phyloP scores from a whole-genome alignment of 176 grass and related monocot genomes.

The Cocos nucifera region DNA sequence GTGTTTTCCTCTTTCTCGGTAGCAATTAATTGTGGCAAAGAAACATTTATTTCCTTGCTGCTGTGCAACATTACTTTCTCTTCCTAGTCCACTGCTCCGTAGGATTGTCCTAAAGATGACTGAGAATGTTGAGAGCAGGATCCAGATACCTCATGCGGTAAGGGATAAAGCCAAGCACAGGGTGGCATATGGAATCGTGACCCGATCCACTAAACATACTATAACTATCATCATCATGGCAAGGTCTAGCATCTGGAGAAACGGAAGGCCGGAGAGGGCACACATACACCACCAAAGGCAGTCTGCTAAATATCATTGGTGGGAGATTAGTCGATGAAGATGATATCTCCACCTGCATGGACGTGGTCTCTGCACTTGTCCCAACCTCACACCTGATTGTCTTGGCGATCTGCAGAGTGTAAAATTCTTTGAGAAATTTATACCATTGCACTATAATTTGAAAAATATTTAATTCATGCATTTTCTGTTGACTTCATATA shows the following conservation, averaged over 20 bases:
- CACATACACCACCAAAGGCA: slow-evolving; percentile 25
- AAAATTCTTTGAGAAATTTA: no score
- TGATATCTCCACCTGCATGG: slow-evolving; percentile 1
- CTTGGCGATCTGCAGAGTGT: no score
- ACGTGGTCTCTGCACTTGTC: background rate
- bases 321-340: slow-evolving; percentile 21
- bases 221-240: slow-evolving; percentile 14
- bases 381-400: no score
- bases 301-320: slow-evolving; percentile 4
- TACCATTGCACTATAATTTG: no score
- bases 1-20: no score
- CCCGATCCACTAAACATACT: background rate
- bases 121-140: slow-evolving; percentile 19
- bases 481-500: slow-evolving; percentile 8
- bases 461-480: no score
- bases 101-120: background rate
- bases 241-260: background rate
- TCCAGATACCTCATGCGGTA: slow-evolving; percentile 21
- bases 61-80: no score
- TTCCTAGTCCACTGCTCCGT: background rate
- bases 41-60: no score
- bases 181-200: slow-evolving; percentile 25
- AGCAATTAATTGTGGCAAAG: no score
- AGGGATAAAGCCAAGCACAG: slow-evolving; percentile 50
- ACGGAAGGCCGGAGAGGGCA: slow-evolving; percentile 42